These are phyloP conservation scores for Neurospora tetraspora DNA, from an alignment of 495 filamentous ascomycete genomes.

Conservation along the genomic window DNA sequence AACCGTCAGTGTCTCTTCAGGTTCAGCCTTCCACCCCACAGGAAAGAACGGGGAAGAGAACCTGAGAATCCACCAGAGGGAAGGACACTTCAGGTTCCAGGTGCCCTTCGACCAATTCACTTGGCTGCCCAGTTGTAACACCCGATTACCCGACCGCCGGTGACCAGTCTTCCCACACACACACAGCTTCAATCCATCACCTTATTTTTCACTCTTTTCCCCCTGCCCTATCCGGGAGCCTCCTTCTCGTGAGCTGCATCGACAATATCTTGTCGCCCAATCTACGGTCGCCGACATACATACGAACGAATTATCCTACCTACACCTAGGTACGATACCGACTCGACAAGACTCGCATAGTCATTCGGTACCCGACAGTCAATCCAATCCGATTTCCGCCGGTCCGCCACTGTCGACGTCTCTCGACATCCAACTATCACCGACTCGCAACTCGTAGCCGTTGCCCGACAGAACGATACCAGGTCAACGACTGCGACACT, in stretches of 20 bases:
- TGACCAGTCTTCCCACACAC: not conserved
- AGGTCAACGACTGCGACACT: not conserved
- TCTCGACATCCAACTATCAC: not conserved
- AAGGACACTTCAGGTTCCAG: not conserved
- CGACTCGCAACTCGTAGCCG: not conserved
- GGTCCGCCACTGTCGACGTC: not conserved
- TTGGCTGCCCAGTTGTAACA: not conserved
- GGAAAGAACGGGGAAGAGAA: not conserved
- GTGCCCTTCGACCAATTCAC: not conserved
- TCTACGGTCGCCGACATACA: not conserved
- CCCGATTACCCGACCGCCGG: not conserved
- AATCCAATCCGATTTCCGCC: not conserved
- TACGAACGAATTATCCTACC: not conserved
- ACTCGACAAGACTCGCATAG: not conserved
- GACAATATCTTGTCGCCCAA: not conserved
- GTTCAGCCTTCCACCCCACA: not conserved
- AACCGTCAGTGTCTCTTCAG: not conserved
- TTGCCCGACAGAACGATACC: not conserved
- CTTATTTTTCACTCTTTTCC: not conserved
- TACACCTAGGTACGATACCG: not conserved
- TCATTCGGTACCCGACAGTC: not conserved
- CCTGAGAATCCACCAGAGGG: not conserved
- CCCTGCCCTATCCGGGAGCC: not conserved
- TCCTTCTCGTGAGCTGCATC: not conserved
- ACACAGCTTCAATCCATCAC: not conserved